Evolutionary conservation across 495 filamentous ascomycete genomes (phyloP), one percentile per base, ranked within the genome.

Genomic region (Symbiotaphrina buchneri): DNA sequence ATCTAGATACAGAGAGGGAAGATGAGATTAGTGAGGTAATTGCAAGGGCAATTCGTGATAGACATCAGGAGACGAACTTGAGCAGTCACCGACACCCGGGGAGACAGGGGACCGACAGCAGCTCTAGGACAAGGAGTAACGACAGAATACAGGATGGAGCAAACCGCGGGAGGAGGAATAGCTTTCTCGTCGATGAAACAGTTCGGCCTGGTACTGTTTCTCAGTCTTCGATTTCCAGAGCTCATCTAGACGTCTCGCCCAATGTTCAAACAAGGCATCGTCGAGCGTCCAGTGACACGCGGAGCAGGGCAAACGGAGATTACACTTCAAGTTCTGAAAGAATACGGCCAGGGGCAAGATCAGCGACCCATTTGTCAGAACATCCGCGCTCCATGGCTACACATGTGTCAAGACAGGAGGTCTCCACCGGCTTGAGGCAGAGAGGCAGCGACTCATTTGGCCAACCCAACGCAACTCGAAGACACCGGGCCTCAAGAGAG

Each of bases 11-110:
- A 3, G 52, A 52, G 28, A 74, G 71, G 36, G 81, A 92, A 41
- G 79, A 91, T 39, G 77, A 87, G 47, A 63, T 93, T 5, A 90
- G 74, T 44, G 73, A 83, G 44, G 67, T 72, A 38, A 90, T 93
- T 42, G 83, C 81, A 10, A 75, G 85, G 41, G 81, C 80, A 10
- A 91, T 84, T 44, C 57, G 75, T n/a, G n/a, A n/a, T n/a, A n/a
- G n/a, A n/a, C n/a, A n/a, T n/a, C n/a, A n/a, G n/a, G n/a, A n/a
- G n/a, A n/a, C n/a, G n/a, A n/a, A n/a, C n/a, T n/a, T n/a, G n/a
- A n/a, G n/a, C n/a, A n/a, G n/a, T n/a, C n/a, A n/a, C n/a, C n/a
- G n/a, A n/a, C n/a, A n/a, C n/a, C n/a, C n/a, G n/a, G n/a, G n/a
- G n/a, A n/a, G n/a, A n/a, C n/a, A n/a, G n/a, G n/a, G n/a, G n/a